Percentiles rank a stretch among this genome's conserved stretches.
Evolutionary conservation across 169 alveolate species (phyloP).

Genomic region (Fabrea salina): DNA sequence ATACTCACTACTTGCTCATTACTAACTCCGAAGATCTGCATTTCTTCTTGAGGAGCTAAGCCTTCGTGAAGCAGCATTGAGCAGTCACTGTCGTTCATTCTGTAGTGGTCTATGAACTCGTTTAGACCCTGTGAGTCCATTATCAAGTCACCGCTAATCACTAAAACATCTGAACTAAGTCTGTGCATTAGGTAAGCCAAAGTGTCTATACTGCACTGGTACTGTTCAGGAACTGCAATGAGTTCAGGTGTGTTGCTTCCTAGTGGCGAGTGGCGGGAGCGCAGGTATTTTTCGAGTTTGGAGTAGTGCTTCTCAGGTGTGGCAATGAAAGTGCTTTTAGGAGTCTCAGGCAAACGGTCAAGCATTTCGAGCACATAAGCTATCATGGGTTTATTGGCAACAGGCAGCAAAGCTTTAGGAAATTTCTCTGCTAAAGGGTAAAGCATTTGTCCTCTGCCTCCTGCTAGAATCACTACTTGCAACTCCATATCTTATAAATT

Average conservation of each 20-base stretch:
- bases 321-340: not conserved
- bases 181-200: not conserved
- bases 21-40: constrained; percentile 22
- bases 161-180: not conserved
- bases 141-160: not conserved
- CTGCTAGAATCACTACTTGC: constrained; percentile 53
- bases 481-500: no score
- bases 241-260: not conserved
- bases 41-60: constrained; percentile 1
- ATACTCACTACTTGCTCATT: not conserved
- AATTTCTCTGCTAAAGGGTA: constrained; percentile 34
- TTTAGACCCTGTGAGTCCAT: not conserved
- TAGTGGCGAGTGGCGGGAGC: not conserved
- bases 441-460: constrained; percentile 52
- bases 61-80: constrained; percentile 6
- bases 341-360: not conserved
- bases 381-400: constrained; percentile 50
- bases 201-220: constrained; percentile 1
- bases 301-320: not conserved
- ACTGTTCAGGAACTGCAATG: constrained; percentile 20
- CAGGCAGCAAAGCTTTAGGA: constrained; percentile 48
- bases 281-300: not conserved
- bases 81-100: not conserved
- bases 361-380: constrained; percentile 21
- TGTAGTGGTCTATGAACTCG: not conserved